Percentiles rank a stretch among this genome's conserved stretches.
Evolutionary conservation across 179 eudicot genomes (phyloP).

Genomic region (Dionaea muscipula): DNA sequence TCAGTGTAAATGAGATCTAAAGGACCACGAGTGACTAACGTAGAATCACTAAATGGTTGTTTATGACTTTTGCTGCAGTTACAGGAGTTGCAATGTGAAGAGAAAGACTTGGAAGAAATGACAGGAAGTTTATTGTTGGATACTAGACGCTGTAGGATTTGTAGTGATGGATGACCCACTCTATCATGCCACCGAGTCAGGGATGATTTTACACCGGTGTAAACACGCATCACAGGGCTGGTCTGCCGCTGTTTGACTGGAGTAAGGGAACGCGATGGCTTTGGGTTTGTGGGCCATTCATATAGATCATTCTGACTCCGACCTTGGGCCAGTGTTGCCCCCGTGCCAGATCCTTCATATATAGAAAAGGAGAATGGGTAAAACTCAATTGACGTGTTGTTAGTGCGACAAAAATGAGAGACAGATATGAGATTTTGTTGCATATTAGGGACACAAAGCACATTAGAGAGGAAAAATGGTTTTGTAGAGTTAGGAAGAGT

Average conservation of each 20-base stretch:
- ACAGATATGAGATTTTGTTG: slow-evolving; percentile 4
- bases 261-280: no score
- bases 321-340: not conserved
- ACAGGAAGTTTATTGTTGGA: no score
- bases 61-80: no score
- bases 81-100: no score
- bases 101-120: no score
- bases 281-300: not conserved
- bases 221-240: no score
- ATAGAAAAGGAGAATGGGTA: slow-evolving; percentile 2
- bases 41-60: no score
- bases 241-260: not conserved
- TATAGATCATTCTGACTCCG: not conserved
- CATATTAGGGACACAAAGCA: slow-evolving; percentile 5
- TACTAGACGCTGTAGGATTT: no score
- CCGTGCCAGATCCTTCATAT: slow-evolving; percentile 10
- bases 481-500: not conserved
- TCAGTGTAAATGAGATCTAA: not conserved
- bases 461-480: not conserved
- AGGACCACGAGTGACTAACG: not conserved
- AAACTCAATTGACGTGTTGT: not conserved
- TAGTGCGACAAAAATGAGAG: slow-evolving; percentile 4
- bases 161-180: no score
- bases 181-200: no score
- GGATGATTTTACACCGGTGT: no score